Conservation (phyloP, 1,139 yeast species). For the Torulaspora globosa region DNA sequence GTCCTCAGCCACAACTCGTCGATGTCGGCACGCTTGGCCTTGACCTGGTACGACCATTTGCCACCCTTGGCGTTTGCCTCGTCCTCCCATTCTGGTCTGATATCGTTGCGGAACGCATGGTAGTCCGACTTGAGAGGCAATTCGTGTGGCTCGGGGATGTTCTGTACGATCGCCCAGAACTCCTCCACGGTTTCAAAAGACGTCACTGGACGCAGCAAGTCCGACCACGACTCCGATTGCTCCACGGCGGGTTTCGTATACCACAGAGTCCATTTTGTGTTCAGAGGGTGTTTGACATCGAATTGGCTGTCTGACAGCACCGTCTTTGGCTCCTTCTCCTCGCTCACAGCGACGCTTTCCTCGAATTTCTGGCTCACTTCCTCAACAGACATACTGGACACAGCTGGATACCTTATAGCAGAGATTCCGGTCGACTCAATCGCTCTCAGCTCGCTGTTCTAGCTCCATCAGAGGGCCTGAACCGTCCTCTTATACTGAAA, state of each 20-base stretch:
- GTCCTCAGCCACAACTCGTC: constrained; percentile 94
- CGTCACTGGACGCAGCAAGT: constrained; percentile 87
- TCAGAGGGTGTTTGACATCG: constrained; percentile 71
- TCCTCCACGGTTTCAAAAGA: constrained; percentile 92
- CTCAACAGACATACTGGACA: constrained; percentile 33
- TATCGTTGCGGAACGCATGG: constrained; percentile 90
- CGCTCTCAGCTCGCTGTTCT: no score
- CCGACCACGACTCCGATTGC: constrained; percentile 85
- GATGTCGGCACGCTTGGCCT: constrained; percentile 58
- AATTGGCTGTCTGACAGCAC: constrained; percentile 35
- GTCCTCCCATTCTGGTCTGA: constrained; percentile 99
- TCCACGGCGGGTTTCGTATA: constrained; percentile 89
- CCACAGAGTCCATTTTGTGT: constrained; percentile 96
- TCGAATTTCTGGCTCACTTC: constrained; percentile 37
- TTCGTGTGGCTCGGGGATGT: constrained; percentile 88
- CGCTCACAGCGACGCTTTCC: constrained; percentile 28
- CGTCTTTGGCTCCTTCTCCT: constrained; percentile 26
- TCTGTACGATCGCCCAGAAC: constrained; percentile 97
- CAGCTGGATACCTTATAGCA: neutral
- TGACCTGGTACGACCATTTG: constrained; percentile 83
- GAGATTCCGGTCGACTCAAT: no score
- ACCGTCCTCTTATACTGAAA: neutral
- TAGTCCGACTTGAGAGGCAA: constrained; percentile 91
- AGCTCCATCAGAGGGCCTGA: no score
- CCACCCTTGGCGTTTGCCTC: constrained; percentile 84